phyloP scores from a whole-genome alignment of 176 grass and related monocot genomes.

The Hsuehochloa calcarea region DNA sequence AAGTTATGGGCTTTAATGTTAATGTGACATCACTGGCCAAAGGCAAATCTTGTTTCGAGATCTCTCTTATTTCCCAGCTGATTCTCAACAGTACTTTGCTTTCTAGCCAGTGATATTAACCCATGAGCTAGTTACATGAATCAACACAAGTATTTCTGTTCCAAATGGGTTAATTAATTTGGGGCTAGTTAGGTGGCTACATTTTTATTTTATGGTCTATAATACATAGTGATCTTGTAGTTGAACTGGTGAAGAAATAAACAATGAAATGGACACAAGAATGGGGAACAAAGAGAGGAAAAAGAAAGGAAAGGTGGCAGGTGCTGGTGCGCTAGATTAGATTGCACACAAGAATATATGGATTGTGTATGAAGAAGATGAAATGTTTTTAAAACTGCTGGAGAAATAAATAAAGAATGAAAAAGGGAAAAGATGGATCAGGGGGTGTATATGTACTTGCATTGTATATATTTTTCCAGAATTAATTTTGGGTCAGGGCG shows the following conservation, averaged over 20 bases:
- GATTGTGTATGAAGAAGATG: constrained; percentile 26
- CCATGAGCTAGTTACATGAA: not conserved
- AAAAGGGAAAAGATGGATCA: constrained; percentile 22
- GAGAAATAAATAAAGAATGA: constrained; percentile 7
- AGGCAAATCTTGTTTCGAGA: constrained; percentile 58
- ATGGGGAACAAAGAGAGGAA: not conserved
- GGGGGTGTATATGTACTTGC: constrained; percentile 1
- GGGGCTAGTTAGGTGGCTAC: not conserved
- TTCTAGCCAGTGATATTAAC: constrained; percentile 1
- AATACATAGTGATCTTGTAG: constrained; percentile 5
- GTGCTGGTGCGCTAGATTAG: constrained; percentile 42
- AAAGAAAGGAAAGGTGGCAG: constrained; percentile 18
- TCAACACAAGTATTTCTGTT: not conserved
- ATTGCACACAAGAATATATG: constrained; percentile 32
- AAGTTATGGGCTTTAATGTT: constrained; percentile 50
- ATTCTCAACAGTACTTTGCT: constrained; percentile 26
- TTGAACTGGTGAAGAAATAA: not conserved
- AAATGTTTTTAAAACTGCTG: constrained; percentile 1
- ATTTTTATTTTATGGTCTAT: constrained; percentile 11
- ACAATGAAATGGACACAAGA: constrained; percentile 26
- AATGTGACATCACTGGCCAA: constrained; percentile 63
- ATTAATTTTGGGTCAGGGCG: constrained; percentile 37
- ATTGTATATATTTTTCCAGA: constrained; percentile 16
- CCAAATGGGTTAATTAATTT: not conserved
- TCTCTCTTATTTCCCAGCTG: constrained; percentile 41